Evolutionary conservation across 169 alveolate species (phyloP), one percentile per base, ranked within the genome.

Genomic region (Cardiosporidium cionae): DNA sequence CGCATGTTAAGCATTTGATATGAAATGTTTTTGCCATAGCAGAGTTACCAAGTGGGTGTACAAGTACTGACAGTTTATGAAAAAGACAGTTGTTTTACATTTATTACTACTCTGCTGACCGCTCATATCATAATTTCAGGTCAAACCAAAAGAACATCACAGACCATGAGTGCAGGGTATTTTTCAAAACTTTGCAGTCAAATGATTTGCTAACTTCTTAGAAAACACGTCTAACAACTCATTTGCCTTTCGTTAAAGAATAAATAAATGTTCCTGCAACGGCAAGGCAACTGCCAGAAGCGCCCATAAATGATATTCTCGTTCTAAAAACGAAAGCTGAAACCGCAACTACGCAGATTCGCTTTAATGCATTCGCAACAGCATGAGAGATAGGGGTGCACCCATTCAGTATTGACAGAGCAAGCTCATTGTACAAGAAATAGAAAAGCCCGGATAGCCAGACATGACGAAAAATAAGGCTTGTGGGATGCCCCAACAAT

Each of bases 371-470:
- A 73, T 88, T 88, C 9, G 93, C 90, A 27, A 88, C 85, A 0
- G 93, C 92, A 73, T 88, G 93, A 7, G 92, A 78, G 33, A 88
- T 86, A 70, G 84, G 93, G 64, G 84, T 86, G 27, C 86, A 76
- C 52, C 72, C 80, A 31, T 89, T 90, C 23, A 88, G 80, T 63
- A 91, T 86, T 62, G 84, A 79, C 74, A 83, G 87, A 3, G 92
- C 86, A 28, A 86, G 80, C 72, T 88, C 93, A 72, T 88, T 88
- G 73, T 86, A 84, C 16, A 72, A 35, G 79, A 81, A 88, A 71
- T 88, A 88, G 86, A 89, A 84, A 32, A 87, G 67, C 22, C 86
- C 89, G 28, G 91, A 78, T 6, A 78, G 25, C 28, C 85, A 65
- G 77, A 86, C 71, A 22, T 84, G 32, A 32, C 31, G 9, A 23